A percentile compares a stretch with the other conserved stretches of the same genome.
Evolutionary conservation across 768 basidiomycete genomes (phyloP).

Genomic region (Leccinum longicurvipes): DNA sequence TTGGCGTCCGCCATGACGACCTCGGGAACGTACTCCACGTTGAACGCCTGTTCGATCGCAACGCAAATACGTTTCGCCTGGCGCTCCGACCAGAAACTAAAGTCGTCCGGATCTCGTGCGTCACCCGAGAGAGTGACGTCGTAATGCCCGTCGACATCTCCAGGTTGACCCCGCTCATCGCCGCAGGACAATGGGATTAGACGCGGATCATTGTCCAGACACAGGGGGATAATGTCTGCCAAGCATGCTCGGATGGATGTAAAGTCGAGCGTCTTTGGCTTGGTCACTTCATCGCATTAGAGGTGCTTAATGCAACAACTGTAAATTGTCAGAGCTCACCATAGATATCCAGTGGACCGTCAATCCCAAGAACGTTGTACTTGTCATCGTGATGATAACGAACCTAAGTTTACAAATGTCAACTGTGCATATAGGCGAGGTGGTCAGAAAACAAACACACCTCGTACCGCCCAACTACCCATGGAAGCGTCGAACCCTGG

Average conservation of each 20-base stretch:
- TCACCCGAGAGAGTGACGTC: constrained; percentile 24
- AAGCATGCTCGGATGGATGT: constrained; percentile 62
- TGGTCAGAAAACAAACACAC: constrained; percentile 19
- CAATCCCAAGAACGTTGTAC: constrained; percentile 88
- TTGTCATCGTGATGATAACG: constrained; percentile 97
- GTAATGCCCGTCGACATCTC: constrained; percentile 7
- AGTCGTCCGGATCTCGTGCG: constrained; percentile 81
- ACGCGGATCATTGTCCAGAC: constrained; percentile 82
- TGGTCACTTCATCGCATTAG: constrained; percentile 51
- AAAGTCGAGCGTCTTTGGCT: constrained; percentile 62
- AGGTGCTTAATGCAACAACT: background rate
- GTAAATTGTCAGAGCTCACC: constrained; percentile 47
- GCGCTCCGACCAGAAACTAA: constrained; percentile 85
- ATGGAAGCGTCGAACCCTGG: constrained; percentile 76
- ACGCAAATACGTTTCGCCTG: constrained; percentile 89
- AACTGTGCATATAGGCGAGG: background rate
- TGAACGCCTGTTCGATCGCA: constrained; percentile 78
- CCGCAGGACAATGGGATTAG: constrained; percentile 73
- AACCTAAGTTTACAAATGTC: constrained; percentile 41
- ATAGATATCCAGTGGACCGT: constrained; percentile 85
- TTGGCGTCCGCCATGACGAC: constrained; percentile 95
- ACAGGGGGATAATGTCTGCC: constrained; percentile 76
- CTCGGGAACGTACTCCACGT: constrained; percentile 84
- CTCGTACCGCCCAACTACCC: constrained; percentile 86
- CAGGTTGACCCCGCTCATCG: constrained; percentile 24